Conservation (phyloP, 768 basidiomycete genomes). For the Rubroboletus satanas region DNA sequence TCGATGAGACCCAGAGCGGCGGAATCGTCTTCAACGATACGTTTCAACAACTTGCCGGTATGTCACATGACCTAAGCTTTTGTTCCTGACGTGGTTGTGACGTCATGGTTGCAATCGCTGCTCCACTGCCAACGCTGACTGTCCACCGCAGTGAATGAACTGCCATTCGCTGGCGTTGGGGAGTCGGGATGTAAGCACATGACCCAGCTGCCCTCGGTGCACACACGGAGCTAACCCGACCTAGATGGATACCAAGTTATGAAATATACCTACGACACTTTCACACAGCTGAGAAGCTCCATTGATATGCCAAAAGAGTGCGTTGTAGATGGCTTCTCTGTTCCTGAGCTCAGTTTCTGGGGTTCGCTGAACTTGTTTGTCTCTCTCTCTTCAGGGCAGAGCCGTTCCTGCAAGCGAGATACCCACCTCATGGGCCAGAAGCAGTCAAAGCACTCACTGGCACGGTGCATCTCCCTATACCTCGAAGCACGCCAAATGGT, state of each 20-base stretch:
- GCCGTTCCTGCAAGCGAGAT: slow-evolving; percentile 16
- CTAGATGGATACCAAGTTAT: slow-evolving; percentile 53
- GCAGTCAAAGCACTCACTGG: slow-evolving; percentile 13
- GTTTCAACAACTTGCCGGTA: slow-evolving; percentile 50
- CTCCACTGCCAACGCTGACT: slow-evolving; percentile 7
- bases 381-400: slow-evolving; percentile 19
- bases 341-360: background rate
- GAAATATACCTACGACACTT: slow-evolving; percentile 53
- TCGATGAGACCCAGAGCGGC: slow-evolving; percentile 55
- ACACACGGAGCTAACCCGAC: background rate
- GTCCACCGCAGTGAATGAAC: slow-evolving; percentile 27
- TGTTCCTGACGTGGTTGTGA: background rate
- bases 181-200: slow-evolving; percentile 57
- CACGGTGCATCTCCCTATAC: slow-evolving; percentile 10
- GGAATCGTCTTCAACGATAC: slow-evolving; percentile 57
- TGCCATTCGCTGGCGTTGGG: slow-evolving; percentile 56
- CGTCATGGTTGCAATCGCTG: slow-evolving; percentile 6
- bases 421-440: slow-evolving; percentile 22
- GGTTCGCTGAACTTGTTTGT: slow-evolving; percentile 3
- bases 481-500: slow-evolving; percentile 7
- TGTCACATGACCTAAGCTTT: slow-evolving; percentile 7
- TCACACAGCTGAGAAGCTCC: slow-evolving; percentile 46
- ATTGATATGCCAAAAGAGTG: slow-evolving; percentile 59
- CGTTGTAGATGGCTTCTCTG: slow-evolving; percentile 9
- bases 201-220: background rate